Base-by-base conservation (phyloP, 2,329 filamentous ascomycete species). In the Colletotrichum neosansevieriae region DNA sequence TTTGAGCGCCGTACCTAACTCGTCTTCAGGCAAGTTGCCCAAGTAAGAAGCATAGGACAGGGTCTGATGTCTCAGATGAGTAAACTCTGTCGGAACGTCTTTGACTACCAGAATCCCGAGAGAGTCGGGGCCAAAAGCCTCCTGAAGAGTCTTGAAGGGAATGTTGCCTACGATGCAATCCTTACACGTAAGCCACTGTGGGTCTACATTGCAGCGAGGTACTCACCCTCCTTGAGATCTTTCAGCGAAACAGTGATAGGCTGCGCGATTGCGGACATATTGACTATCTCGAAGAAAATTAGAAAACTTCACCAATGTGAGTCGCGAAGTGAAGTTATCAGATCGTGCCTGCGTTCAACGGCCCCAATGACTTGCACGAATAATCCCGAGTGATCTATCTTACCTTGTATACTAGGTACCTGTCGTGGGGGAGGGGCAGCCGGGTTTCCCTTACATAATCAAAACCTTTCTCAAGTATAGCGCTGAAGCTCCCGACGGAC, bases 91-190 rank as follows among this genome's bases (percentile, higher is more conserved):
- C 0, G 94, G 93, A 0, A 98, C 88, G 76, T 94, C 93, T 76
- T 92, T 94, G 54, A 99, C 94, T n/a, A 98, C 83, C 63, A 99
- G 91, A 59, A 99, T 97, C 0, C 96, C 96, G 12, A 98, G 84
- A 2, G 94, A 97, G 29, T 92, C 89, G 1, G 94, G 94, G 0
- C 96, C 96, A 77, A 99, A 98, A 0, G 96, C 96, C 73, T 91
- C 80, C 74, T 92, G 88, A 11, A 96, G 85, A 0, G 87, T 87
- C 63, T 88, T 85, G 59, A 93, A 91, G 0, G 91, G 85, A 51
- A 95, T 84, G 65, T 85, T 86, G 19, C 89, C 91, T 93, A 71
- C 34, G 13, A 19, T 10, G 12, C 19, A 47, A 60, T 42, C 54
- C 5, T 34, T 72, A 45, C 36, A 71, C 44, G 73, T 67, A 73